Base-by-base conservation (phyloP, 106 monocot species). In the Phalaenopsis aphrodite region DNA sequence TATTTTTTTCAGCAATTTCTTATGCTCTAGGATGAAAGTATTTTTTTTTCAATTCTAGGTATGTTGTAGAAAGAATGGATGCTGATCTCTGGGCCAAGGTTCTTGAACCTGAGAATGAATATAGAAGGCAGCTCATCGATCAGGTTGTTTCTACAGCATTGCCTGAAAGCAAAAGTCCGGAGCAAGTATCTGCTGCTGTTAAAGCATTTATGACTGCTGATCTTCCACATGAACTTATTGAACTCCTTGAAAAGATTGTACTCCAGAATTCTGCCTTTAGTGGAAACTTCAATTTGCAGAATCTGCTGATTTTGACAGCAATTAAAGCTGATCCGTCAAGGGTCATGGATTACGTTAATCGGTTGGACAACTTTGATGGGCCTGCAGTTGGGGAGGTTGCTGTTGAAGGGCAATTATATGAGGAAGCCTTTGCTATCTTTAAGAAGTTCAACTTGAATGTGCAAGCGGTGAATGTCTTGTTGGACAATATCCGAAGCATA, bases 181-280 rank as follows among this genome's bases (percentile, higher is more conserved):
- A 97, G 83, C 96, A 97, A 86, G 96, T 97, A 48, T 97, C 96
- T 82, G 93, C 93, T 49, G 90, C 96, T 80, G 96, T 97, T 71
- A 97, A 97, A 84, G 96, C 96, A 85, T 97, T 97, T 84, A 97
- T 97, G 96, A 94, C 94, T 8, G 96, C 96, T 75, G 96, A 97
- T 89, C 96, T 97, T 77, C 96, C 96, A 66, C 96, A 97, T 82
- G 96, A 97, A 85, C 79, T 97, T 37, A 97, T 97, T 85, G 96
- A 97, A 83, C 87, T 97, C 3, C 96, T 97, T 80, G 96, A 97
- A 72, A 97, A 97, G 89, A 94, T 94, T 49, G 94, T 97, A 17
- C 92, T 94, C 78, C 94, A 97, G 61, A 97, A 97, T 83, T 94
- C 94, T 80, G 94, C 97, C 0, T 97, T 97, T 46, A 97, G 96